A percentile compares a stretch with the other conserved stretches of the same genome.
phyloP scores from a whole-genome alignment of 306 rosid species.

The Arachis stenosperma region DNA sequence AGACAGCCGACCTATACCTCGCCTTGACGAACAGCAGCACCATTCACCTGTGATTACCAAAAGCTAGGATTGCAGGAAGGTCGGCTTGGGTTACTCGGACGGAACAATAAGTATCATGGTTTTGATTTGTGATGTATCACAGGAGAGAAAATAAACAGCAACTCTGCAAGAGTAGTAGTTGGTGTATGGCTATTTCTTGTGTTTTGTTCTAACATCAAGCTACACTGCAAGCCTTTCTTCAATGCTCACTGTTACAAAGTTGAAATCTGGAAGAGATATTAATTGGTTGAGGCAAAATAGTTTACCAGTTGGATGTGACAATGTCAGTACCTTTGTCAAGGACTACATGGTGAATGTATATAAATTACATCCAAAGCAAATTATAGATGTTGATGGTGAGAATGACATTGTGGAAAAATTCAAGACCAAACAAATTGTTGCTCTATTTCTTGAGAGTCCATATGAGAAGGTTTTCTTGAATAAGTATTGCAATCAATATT shows the following conservation, averaged over 20 bases:
- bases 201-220: slow-evolving; percentile 60
- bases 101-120: not conserved
- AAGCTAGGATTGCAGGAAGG: no score
- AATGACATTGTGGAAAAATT: slow-evolving; percentile 33
- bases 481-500: slow-evolving; percentile 52
- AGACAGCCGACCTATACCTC: no score
- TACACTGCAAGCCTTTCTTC: slow-evolving; percentile 80
- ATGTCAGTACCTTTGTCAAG: slow-evolving; percentile 39
- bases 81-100: no score
- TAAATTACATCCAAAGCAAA: not conserved
- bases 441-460: slow-evolving; percentile 62
- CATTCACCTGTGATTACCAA: no score
- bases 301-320: slow-evolving; percentile 53
- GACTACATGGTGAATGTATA: slow-evolving; percentile 41
- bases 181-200: slow-evolving; percentile 60
- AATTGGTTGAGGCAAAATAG: slow-evolving; percentile 54
- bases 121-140: slow-evolving; percentile 23
- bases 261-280: slow-evolving; percentile 41
- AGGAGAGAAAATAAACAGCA: slow-evolving; percentile 56
- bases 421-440: slow-evolving; percentile 42
- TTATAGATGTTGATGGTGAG: slow-evolving; percentile 36
- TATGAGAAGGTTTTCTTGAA: slow-evolving; percentile 57
- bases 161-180: slow-evolving; percentile 52
- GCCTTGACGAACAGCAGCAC: no score
- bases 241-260: slow-evolving; percentile 51